Evolutionary conservation across 2,329 filamentous ascomycete genomes (phyloP).

Genomic region (Sarocladium kiliense): DNA sequence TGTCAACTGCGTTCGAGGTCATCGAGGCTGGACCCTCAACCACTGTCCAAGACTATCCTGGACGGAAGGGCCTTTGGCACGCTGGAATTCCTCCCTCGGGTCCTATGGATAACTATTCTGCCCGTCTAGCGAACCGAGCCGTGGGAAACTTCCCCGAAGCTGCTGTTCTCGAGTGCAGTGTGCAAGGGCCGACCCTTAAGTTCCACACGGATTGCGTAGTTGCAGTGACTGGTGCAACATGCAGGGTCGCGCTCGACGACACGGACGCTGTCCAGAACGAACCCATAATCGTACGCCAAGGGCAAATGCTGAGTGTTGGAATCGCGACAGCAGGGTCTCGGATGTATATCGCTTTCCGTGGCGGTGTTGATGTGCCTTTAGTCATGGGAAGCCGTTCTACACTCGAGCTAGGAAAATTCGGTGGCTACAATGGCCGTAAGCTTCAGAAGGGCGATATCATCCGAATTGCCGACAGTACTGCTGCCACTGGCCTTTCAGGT

Average conservation of each 20-base stretch:
- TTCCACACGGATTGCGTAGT: slow-evolving; percentile 28
- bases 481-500: background rate
- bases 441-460: slow-evolving; percentile 25
- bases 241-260: slow-evolving; percentile 21
- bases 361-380: slow-evolving; percentile 27
- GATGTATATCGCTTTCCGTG: slow-evolving; percentile 28
- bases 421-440: slow-evolving; percentile 27
- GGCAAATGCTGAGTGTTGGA: slow-evolving; percentile 22
- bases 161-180: slow-evolving; percentile 29
- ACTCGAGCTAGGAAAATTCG: slow-evolving; percentile 27
- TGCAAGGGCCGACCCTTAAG: slow-evolving; percentile 25
- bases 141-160: slow-evolving; percentile 24
- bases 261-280: slow-evolving; percentile 16
- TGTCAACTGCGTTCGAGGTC: slow-evolving; percentile 27
- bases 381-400: slow-evolving; percentile 27
- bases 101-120: slow-evolving; percentile 34
- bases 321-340: slow-evolving; percentile 23
- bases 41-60: slow-evolving; percentile 36
- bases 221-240: slow-evolving; percentile 26
- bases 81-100: slow-evolving; percentile 35
- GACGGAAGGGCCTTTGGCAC: slow-evolving; percentile 30
- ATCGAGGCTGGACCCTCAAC: slow-evolving; percentile 29
- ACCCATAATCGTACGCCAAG: slow-evolving; percentile 17
- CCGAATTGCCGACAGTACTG: slow-evolving; percentile 12
- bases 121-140: slow-evolving; percentile 28